Conservation (phyloP, 202 grass and related monocot genomes). For the Brachypodium distachyon region DNA sequence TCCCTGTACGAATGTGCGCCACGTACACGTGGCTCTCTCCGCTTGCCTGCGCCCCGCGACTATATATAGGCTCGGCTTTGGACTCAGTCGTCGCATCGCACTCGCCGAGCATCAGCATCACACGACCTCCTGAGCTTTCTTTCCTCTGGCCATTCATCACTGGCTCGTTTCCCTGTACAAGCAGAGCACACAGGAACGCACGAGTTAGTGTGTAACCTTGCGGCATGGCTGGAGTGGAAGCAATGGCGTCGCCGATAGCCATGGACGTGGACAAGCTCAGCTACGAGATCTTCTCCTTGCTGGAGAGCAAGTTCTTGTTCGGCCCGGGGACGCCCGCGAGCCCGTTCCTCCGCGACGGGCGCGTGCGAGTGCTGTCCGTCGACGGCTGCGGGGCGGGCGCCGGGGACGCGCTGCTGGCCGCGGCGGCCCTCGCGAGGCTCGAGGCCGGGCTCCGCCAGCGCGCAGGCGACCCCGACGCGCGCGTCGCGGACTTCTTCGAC, state of each 20-base stretch:
- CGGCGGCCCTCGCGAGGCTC: conserved; percentile 40
- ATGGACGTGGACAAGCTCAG: conserved; percentile 54
- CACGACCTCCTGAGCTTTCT: background rate
- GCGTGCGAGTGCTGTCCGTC: conserved; percentile 55
- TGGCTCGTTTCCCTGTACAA: background rate
- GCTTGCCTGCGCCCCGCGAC: background rate
- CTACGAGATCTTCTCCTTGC: conserved; percentile 64
- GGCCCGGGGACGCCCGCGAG: conserved; percentile 6
- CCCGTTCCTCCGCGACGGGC: conserved; percentile 11
- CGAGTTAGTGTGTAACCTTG: background rate
- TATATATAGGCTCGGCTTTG: background rate
- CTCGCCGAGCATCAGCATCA: background rate
- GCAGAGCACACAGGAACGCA: background rate
- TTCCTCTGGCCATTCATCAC: too few relatives aligned
- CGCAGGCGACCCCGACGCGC: conserved; percentile 22
- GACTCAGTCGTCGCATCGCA: background rate
- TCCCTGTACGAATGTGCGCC: background rate
- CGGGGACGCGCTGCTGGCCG: conserved; percentile 40
- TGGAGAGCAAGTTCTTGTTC: conserved; percentile 71
- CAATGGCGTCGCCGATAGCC: conserved; percentile 33
- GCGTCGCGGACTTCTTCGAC: conserved; percentile 76
- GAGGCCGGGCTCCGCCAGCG: conserved; percentile 34
- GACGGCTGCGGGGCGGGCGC: conserved; percentile 39
- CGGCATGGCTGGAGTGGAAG: background rate
- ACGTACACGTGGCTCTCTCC: background rate